Conservation (phyloP, 2,329 filamentous ascomycete genomes). For the Annulohypoxylon truncatum region DNA sequence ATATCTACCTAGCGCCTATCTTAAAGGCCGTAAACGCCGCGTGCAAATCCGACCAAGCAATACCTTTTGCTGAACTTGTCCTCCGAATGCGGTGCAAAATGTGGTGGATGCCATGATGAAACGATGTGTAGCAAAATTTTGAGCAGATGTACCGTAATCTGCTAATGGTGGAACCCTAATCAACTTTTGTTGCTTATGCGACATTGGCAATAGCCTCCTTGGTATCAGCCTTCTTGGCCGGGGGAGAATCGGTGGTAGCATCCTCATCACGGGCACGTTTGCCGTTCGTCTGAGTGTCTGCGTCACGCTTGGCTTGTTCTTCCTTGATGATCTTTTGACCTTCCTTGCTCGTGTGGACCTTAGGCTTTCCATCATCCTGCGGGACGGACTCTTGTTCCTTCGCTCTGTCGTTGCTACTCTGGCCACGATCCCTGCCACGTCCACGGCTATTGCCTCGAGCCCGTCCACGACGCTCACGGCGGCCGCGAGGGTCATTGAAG, state of each 20-base stretch:
- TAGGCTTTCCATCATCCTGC: slow-evolving; percentile 54
- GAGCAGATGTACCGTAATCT: not conserved
- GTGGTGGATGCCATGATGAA: slow-evolving; percentile 3
- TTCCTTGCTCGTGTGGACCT: slow-evolving; percentile 60
- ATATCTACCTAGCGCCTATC: slow-evolving; percentile 15
- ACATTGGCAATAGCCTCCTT: slow-evolving; percentile 54
- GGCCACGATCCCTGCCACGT: slow-evolving; percentile 54
- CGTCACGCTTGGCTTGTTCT: slow-evolving; percentile 22
- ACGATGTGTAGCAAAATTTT: not conserved
- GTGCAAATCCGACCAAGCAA: slow-evolving; percentile 11
- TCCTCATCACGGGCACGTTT: slow-evolving; percentile 69
- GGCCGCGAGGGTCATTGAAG: slow-evolving; percentile 62
- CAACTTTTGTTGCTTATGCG: slow-evolving; percentile 28
- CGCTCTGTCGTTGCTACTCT: slow-evolving; percentile 52
- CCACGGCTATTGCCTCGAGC: slow-evolving; percentile 54
- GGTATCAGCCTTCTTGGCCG: slow-evolving; percentile 72
- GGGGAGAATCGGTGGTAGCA: slow-evolving; percentile 56
- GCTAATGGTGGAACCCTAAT: not conserved
- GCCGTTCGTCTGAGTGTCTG: slow-evolving; percentile 52
- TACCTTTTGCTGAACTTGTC: slow-evolving; percentile 11
- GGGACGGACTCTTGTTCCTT: slow-evolving; percentile 48
- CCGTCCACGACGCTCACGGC: slow-evolving; percentile 54
- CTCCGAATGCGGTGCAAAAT: slow-evolving; percentile 12
- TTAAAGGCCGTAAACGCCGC: slow-evolving; percentile 26
- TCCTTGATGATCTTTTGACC: slow-evolving; percentile 52